A percentile compares a stretch with the other conserved stretches of the same genome.
Evolutionary conservation across 768 basidiomycete species (phyloP).

Genomic region (Chalciporus chontae): DNA sequence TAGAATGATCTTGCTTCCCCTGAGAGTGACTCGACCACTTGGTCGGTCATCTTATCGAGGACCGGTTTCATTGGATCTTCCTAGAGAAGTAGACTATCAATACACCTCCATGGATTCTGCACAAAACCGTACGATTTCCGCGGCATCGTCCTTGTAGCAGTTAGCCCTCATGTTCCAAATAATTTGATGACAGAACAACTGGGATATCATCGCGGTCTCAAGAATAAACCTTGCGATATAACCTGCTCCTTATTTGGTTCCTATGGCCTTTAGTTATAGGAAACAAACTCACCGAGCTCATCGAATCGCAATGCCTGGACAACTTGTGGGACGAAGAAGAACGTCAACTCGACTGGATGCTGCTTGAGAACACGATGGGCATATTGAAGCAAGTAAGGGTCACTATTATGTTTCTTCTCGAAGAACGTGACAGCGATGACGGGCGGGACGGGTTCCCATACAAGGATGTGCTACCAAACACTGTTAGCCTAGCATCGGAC

Average conservation of each 20-base stretch:
- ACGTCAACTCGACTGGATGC: constrained; percentile 91
- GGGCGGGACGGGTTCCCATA: constrained; percentile 89
- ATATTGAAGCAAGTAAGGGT: constrained; percentile 89
- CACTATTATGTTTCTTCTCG: constrained; percentile 76
- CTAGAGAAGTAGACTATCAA: constrained; percentile 37
- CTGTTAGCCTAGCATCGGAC: background rate
- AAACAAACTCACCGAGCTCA: constrained; percentile 58
- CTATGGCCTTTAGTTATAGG: background rate
- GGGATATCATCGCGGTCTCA: constrained; percentile 95
- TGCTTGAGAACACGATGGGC: constrained; percentile 93
- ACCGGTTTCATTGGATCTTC: constrained; percentile 94
- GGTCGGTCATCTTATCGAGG: constrained; percentile 82
- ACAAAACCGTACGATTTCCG: constrained; percentile 61
- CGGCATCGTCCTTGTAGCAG: constrained; percentile 87
- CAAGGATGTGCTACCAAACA: constrained; percentile 64
- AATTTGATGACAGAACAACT: constrained; percentile 98
- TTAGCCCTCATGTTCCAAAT: constrained; percentile 99
- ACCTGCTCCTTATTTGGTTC: constrained; percentile 41
- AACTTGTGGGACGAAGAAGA: constrained; percentile 99
- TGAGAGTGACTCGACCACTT: constrained; percentile 81
- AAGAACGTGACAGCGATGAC: constrained; percentile 80
- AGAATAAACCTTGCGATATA: constrained; percentile 95
- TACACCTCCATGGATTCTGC: background rate
- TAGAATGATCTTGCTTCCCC: constrained; percentile 88
- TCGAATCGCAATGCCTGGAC: constrained; percentile 95